These are phyloP conservation scores for Hsuehochloa calcarea DNA, from an alignment of 176 grass and related monocot genomes.

Conservation along the genomic window DNA sequence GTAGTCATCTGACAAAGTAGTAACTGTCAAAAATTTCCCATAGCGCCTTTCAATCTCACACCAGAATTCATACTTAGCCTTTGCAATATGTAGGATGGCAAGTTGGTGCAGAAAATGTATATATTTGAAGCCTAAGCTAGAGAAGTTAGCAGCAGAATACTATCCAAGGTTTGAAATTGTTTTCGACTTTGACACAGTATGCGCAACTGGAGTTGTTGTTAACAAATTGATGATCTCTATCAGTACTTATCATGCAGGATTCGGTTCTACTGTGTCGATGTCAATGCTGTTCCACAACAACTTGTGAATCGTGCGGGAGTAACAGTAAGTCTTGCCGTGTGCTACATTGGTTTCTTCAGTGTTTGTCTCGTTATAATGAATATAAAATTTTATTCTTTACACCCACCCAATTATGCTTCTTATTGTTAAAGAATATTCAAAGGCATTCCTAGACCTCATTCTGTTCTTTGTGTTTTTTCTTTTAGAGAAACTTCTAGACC, in stretches of 20 bases:
- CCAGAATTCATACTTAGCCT: not conserved
- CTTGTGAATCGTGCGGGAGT: conserved; percentile 83
- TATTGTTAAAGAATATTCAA: not conserved
- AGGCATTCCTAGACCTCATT: not conserved
- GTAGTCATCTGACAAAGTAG: not conserved
- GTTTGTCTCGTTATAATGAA: not conserved
- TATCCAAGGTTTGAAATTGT: conserved; percentile 63
- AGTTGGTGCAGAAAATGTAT: conserved; percentile 99
- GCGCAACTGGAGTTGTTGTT: not conserved
- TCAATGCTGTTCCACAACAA: conserved; percentile 86
- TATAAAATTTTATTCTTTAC: not conserved
- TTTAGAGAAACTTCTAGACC: not conserved
- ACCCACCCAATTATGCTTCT: not conserved
- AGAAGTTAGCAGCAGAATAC: conserved; percentile 86
- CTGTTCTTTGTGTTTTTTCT: not conserved
- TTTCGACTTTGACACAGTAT: conserved; percentile 4
- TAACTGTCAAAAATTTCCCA: not conserved
- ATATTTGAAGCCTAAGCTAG: conserved; percentile 96
- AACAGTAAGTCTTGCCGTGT: conserved; percentile 54
- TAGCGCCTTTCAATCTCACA: not conserved
- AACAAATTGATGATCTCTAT: conserved; percentile 20
- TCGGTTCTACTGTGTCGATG: conserved; percentile 75
- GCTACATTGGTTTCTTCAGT: not conserved
- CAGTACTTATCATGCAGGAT: conserved; percentile 54
- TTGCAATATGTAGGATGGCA: conserved; percentile 63